Conservation (phyloP, 2,329 filamentous ascomycete genomes). For the Onygenales sp. region DNA sequence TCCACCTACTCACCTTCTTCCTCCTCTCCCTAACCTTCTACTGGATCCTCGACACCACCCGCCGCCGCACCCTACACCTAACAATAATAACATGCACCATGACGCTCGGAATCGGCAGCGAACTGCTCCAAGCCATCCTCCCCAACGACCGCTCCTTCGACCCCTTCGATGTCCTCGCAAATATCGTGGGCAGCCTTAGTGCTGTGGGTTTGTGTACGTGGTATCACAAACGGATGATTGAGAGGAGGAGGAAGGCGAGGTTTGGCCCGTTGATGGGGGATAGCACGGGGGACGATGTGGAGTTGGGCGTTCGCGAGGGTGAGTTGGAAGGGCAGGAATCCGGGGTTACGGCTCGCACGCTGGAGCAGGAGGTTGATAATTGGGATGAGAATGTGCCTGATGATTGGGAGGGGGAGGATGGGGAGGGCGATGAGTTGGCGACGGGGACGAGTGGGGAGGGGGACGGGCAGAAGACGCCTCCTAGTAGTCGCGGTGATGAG, state of each 20-base stretch:
- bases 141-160: conserved; percentile 67
- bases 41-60: conserved; percentile 89
- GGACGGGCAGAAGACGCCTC: conserved; percentile 16
- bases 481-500: conserved; percentile 14
- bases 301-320: conserved; percentile 6
- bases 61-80: conserved; percentile 73
- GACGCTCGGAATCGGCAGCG: conserved; percentile 44
- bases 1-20: conserved; percentile 87
- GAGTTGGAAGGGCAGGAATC: conserved; percentile 49
- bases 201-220: conserved; percentile 69
- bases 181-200: conserved; percentile 65
- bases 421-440: conserved; percentile 17
- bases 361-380: conserved; percentile 81
- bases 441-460: conserved; percentile 1
- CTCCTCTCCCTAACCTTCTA: conserved; percentile 77
- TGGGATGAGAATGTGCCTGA: conserved; percentile 81
- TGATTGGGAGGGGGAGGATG: conserved; percentile 54
- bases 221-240: conserved; percentile 95
- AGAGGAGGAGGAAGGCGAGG: conserved; percentile 66
- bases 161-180: conserved; percentile 76
- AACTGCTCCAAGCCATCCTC: conserved; percentile 52
- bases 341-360: conserved; percentile 43
- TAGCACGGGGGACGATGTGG: conserved; percentile 28
- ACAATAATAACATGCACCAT: conserved; percentile 73
- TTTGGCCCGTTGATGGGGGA: conserved; percentile 55